phyloP scores from a whole-genome alignment of 2,329 filamentous ascomycete species.

The Kalmusia sp. region DNA sequence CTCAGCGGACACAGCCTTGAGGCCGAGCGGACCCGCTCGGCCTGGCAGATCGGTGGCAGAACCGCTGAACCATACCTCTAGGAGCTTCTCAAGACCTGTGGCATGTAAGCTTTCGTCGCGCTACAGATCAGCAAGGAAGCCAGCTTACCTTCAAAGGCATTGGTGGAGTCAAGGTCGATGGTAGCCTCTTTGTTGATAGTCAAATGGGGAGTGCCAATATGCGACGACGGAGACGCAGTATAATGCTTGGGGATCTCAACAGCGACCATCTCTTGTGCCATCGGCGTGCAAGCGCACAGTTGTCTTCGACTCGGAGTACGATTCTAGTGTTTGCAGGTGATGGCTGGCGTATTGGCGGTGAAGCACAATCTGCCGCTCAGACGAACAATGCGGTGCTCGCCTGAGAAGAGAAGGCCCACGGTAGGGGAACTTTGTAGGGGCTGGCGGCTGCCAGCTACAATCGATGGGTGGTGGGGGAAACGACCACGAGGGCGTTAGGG shows the following conservation, averaged over 20 bases:
- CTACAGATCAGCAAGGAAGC: not conserved
- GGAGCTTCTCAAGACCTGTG: conserved; percentile 88
- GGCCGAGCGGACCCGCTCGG: conserved; percentile 73
- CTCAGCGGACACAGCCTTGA: conserved; percentile 85
- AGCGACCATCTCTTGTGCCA: conserved; percentile 77
- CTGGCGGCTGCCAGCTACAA: conserved; percentile 90
- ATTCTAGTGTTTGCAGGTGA: conserved; percentile 13
- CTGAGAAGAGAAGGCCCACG: conserved; percentile 97
- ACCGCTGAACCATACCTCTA: conserved; percentile 97
- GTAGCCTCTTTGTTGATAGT: conserved; percentile 97
- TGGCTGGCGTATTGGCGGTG: conserved; percentile 56
- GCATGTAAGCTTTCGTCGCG: conserved; percentile 25
- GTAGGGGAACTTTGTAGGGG: conserved; percentile 64
- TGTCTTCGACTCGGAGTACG: conserved; percentile 9
- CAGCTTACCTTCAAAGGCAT: conserved; percentile 85
- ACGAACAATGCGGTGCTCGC: conserved; percentile 93
- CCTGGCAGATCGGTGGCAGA: conserved; percentile 75
- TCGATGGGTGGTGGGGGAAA: conserved; percentile 54
- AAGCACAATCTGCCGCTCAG: conserved; percentile 98
- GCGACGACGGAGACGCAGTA: conserved; percentile 79
- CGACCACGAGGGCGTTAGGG: conserved; percentile 85
- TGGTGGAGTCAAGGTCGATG: conserved; percentile 89
- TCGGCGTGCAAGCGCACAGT: conserved; percentile 30
- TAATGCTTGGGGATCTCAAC: conserved; percentile 80
- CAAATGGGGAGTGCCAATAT: conserved; percentile 82